These are phyloP conservation scores for Saccharata proteae DNA, from an alignment of 2,329 filamentous ascomycete genomes.

Conservation along the genomic window DNA sequence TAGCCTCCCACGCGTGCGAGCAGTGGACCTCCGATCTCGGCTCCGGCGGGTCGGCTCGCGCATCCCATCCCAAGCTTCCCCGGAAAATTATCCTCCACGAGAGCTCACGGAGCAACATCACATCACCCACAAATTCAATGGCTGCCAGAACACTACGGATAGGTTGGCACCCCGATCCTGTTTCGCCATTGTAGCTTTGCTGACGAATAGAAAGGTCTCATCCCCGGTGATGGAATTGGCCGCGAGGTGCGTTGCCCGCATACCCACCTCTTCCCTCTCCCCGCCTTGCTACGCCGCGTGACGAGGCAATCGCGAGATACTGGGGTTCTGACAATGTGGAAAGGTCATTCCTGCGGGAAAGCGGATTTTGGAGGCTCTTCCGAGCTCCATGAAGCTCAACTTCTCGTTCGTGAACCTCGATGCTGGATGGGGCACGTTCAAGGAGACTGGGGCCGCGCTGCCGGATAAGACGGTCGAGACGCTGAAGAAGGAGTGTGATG, in stretches of 20 bases:
- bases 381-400: slow-evolving; percentile 77
- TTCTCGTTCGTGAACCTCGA: slow-evolving; percentile 92
- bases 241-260: slow-evolving; percentile 61
- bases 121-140: slow-evolving; percentile 8
- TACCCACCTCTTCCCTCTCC: slow-evolving; percentile 1
- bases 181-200: neutral
- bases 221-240: slow-evolving; percentile 96
- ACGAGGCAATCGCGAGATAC: slow-evolving; percentile 1
- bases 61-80: too few species aligned
- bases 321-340: too few species aligned
- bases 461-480: slow-evolving; percentile 83
- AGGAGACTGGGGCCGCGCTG: slow-evolving; percentile 75
- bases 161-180: slow-evolving; percentile 3
- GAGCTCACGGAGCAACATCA: neutral
- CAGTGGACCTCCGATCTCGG: slow-evolving; percentile 5
- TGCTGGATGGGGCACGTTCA: slow-evolving; percentile 87
- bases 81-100: slow-evolving; percentile 8
- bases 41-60: slow-evolving; percentile 2
- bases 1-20: too few species aligned
- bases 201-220: slow-evolving; percentile 55
- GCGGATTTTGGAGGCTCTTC: slow-evolving; percentile 83
- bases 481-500: slow-evolving; percentile 86
- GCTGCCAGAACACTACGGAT: slow-evolving; percentile 10
- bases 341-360: slow-evolving; percentile 77
- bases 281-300: neutral